These are phyloP conservation scores for Cladophialophora yegresii DNA, from an alignment of 2,329 filamentous ascomycete species.

Conservation along the genomic window DNA sequence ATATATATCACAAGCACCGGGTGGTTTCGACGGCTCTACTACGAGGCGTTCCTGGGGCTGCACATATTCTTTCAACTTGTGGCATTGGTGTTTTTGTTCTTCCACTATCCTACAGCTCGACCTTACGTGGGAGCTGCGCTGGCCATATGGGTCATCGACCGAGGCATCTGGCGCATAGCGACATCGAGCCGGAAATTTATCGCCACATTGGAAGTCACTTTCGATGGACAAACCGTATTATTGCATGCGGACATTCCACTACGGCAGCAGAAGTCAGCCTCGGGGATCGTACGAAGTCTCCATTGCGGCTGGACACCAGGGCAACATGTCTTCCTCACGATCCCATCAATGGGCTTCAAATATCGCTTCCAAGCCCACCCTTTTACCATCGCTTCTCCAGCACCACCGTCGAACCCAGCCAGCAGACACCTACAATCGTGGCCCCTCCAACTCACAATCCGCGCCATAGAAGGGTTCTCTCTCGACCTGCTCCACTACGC, in stretches of 20 bases:
- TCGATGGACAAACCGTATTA: slow-evolving; percentile 59
- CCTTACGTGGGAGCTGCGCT: slow-evolving; percentile 58
- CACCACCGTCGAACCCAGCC: slow-evolving; percentile 20
- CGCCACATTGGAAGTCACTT: slow-evolving; percentile 56
- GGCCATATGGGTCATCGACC: slow-evolving; percentile 60
- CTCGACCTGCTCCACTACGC: slow-evolving; percentile 57
- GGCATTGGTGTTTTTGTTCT: slow-evolving; percentile 59
- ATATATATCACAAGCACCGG: slow-evolving; percentile 64
- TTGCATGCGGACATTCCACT: slow-evolving; percentile 37
- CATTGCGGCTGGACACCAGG: slow-evolving; percentile 62
- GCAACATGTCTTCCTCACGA: slow-evolving; percentile 64
- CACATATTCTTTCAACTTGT: slow-evolving; percentile 61
- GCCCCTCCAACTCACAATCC: slow-evolving; percentile 57
- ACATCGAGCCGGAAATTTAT: slow-evolving; percentile 53
- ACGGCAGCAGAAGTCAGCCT: slow-evolving; percentile 22
- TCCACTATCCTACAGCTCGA: slow-evolving; percentile 58
- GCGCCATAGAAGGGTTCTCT: slow-evolving; percentile 63
- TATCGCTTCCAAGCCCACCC: slow-evolving; percentile 64
- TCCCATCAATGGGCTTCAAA: slow-evolving; percentile 57
- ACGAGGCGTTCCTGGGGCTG: slow-evolving; percentile 62
- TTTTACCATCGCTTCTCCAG: slow-evolving; percentile 64
- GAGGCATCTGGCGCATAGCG: slow-evolving; percentile 59
- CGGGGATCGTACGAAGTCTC: slow-evolving; percentile 35
- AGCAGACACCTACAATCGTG: slow-evolving; percentile 44
- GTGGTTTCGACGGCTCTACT: slow-evolving; percentile 61